A percentile compares a stretch with the other conserved stretches of the same genome.
These are phyloP conservation scores for Clohesyomyces aquaticus DNA, from an alignment of 495 filamentous ascomycete genomes.

Conservation along the genomic window DNA sequence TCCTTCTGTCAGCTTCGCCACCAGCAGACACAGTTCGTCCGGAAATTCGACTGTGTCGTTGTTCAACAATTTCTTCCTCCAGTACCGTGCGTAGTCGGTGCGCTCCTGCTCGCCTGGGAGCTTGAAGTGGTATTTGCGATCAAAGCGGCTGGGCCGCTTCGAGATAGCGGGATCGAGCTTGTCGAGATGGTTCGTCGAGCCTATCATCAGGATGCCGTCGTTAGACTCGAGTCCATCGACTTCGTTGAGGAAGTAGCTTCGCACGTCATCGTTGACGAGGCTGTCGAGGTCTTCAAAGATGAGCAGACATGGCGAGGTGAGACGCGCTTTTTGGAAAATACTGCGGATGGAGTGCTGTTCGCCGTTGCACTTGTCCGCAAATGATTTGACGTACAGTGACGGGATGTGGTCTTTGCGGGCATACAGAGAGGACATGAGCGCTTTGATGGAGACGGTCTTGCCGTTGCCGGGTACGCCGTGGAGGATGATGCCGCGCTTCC, in stretches of 20 bases:
- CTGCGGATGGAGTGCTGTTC: slow-evolving; percentile 39
- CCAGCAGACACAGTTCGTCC: slow-evolving; percentile 24
- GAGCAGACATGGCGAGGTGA: slow-evolving; percentile 52
- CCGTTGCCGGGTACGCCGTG: slow-evolving; percentile 61
- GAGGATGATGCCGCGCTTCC: slow-evolving; percentile 53
- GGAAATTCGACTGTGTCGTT: slow-evolving; percentile 38
- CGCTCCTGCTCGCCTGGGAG: slow-evolving; percentile 42
- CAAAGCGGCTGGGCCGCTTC: slow-evolving; percentile 48
- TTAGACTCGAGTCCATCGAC: slow-evolving; percentile 66
- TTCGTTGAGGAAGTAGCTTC: slow-evolving; percentile 72
- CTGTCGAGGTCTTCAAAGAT: slow-evolving; percentile 71
- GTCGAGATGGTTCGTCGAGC: slow-evolving; percentile 47
- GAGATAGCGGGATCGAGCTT: slow-evolving; percentile 45
- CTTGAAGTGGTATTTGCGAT: slow-evolving; percentile 48
- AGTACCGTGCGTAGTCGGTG: slow-evolving; percentile 45
- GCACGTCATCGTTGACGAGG: slow-evolving; percentile 56
- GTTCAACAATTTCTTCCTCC: slow-evolving; percentile 42
- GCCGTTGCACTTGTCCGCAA: slow-evolving; percentile 29
- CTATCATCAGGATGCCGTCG: slow-evolving; percentile 49
- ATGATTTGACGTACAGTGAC: slow-evolving; percentile 60
- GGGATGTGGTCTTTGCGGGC: slow-evolving; percentile 49
- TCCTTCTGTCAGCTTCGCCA: slow-evolving; percentile 34
- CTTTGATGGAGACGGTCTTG: slow-evolving; percentile 72
- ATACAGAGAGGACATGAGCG: slow-evolving; percentile 63
- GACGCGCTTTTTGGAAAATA: slow-evolving; percentile 45